phyloP scores from a whole-genome alignment of 495 filamentous ascomycete genomes.

The Paragyromitra xinjiangensis region DNA sequence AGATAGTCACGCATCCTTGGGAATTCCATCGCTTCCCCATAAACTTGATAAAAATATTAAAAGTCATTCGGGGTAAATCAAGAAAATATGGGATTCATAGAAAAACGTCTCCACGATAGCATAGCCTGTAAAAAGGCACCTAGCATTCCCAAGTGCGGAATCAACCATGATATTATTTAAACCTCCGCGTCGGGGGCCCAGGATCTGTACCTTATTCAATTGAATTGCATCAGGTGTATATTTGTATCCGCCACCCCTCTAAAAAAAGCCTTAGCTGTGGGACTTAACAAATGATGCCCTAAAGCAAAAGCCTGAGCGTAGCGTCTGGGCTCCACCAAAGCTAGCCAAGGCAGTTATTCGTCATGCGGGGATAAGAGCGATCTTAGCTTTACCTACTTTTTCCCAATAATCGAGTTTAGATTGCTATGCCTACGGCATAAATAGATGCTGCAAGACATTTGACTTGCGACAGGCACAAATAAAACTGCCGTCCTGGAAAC shows the following conservation, averaged over 20 bases:
- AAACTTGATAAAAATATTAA: not conserved
- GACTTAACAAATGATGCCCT: not conserved
- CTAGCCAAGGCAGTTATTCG: not conserved
- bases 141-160: not conserved
- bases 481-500: conserved; percentile 28
- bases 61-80: not conserved
- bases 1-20: conserved; percentile 22
- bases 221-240: not conserved
- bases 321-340: not conserved
- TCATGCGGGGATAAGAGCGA: conserved; percentile 2
- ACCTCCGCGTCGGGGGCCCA: not conserved
- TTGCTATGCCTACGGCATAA: conserved; percentile 3
- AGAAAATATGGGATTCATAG: not conserved
- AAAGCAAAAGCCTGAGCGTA: not conserved
- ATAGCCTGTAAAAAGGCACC: conserved; percentile 11
- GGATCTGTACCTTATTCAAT: not conserved
- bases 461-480: conserved; percentile 6
- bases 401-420: conserved; percentile 4
- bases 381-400: conserved; percentile 24
- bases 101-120: conserved; percentile 6
- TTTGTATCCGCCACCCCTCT: not conserved
- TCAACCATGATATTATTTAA: not conserved
- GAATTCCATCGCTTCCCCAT: conserved; percentile 2
- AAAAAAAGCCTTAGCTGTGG: not conserved
- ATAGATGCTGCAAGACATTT: conserved; percentile 24